These are phyloP conservation scores for Aeschynomene evenia DNA, from an alignment of 306 rosid species.

Conservation along the genomic window DNA sequence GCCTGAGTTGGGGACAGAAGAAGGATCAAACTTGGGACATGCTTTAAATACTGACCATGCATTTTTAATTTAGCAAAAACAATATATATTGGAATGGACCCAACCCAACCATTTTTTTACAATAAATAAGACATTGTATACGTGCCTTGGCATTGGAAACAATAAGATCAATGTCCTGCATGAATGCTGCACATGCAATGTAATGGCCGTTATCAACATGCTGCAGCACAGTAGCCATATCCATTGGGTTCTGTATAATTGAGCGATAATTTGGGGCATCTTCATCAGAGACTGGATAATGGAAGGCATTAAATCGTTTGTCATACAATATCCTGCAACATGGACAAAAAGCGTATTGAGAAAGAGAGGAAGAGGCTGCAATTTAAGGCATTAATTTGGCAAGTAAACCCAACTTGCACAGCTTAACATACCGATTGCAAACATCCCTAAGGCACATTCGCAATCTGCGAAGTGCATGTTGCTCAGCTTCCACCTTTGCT, in stretches of 20 bases:
- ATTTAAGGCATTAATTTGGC: neutral
- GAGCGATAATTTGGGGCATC: slow-evolving; percentile 96
- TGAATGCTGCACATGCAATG: slow-evolving; percentile 66
- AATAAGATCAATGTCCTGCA: slow-evolving; percentile 86
- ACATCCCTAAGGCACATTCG: slow-evolving; percentile 99
- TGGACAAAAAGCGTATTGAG: slow-evolving; percentile 1
- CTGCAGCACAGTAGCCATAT: slow-evolving; percentile 79
- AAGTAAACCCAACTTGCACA: neutral
- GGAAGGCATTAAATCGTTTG: slow-evolving; percentile 90
- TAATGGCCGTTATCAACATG: slow-evolving; percentile 90
- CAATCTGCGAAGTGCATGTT: slow-evolving; percentile 93
- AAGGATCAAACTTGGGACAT: slow-evolving; percentile 33
- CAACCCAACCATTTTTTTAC: neutral
- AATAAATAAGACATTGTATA: neutral
- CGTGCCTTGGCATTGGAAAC: slow-evolving; percentile 92
- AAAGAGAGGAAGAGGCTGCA: neutral
- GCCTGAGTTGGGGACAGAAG: slow-evolving; percentile 52
- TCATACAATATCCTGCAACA: slow-evolving; percentile 82
- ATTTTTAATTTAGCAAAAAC: neutral
- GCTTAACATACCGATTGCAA: slow-evolving; percentile 79
- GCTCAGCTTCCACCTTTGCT: slow-evolving; percentile 94
- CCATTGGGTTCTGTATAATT: slow-evolving; percentile 93
- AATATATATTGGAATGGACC: neutral
- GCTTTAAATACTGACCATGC: slow-evolving; percentile 4
- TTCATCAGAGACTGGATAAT: slow-evolving; percentile 89